Conservation (phyloP, 306 rosid species). For the Acacia confusa region DNA sequence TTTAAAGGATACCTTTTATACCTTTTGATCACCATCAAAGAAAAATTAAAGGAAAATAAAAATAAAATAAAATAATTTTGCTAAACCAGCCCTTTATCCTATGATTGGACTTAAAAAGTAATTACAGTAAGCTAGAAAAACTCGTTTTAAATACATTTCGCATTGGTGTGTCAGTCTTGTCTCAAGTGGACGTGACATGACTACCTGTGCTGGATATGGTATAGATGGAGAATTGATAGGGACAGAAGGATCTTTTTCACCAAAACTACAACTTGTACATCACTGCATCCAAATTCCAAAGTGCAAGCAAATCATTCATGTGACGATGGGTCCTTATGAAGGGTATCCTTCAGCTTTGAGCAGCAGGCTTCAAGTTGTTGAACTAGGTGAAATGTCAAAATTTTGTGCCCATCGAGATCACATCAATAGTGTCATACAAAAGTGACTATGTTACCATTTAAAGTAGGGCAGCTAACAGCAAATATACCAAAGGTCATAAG, state of each 20-base stretch:
- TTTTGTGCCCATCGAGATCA: background rate
- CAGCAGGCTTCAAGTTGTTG: constrained; percentile 3
- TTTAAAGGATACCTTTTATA: background rate
- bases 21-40: background rate
- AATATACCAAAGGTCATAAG: background rate
- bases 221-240: background rate
- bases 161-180: background rate
- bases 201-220: background rate
- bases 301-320: background rate
- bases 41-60: background rate
- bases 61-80: background rate
- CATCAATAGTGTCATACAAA: constrained; percentile 1
- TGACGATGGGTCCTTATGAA: background rate
- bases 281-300: background rate
- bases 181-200: background rate
- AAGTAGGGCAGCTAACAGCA: background rate
- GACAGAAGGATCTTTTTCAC: background rate
- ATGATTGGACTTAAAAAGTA: background rate
- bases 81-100: background rate
- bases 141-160: background rate
- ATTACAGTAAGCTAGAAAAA: background rate
- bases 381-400: background rate
- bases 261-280: background rate
- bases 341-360: background rate
- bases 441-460: background rate